Percentiles rank a stretch among this genome's conserved stretches.
phyloP scores from a whole-genome alignment of 2,329 filamentous ascomycete species.

The Periconia macrospinosa region DNA sequence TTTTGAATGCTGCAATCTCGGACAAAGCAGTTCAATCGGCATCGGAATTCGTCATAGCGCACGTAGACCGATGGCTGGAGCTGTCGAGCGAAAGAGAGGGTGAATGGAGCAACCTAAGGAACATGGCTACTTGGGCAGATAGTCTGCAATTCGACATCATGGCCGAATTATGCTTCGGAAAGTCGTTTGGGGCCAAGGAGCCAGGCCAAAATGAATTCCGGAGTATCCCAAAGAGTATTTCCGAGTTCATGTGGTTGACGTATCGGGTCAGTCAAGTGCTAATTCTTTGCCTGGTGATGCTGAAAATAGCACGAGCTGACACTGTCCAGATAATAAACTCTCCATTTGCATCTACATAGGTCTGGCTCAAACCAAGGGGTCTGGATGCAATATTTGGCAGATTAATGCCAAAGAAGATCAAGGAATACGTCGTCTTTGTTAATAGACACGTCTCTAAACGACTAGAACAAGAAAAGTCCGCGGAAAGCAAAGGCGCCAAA shows the following conservation, averaged over 20 bases:
- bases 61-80: conserved; percentile 17
- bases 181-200: conserved; percentile 37
- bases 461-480: too few species aligned
- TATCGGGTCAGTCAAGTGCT: too few species aligned
- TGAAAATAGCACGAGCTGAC: too few species aligned
- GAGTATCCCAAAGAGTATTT: conserved; percentile 8
- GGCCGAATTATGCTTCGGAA: conserved; percentile 43
- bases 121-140: background rate
- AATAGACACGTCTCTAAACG: conserved; percentile 5
- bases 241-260: background rate
- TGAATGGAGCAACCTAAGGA: conserved; percentile 2
- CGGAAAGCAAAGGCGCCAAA: too few species aligned
- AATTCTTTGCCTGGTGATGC: too few species aligned
- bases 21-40: conserved; percentile 10
- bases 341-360: too few species aligned
- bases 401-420: background rate
- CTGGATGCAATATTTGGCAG: conserved; percentile 4
- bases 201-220: conserved; percentile 15
- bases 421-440: conserved; percentile 7
- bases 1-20: conserved; percentile 13
- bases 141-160: conserved; percentile 49
- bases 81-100: background rate
- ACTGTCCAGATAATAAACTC: too few species aligned
- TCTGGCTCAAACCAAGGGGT: background rate
- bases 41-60: conserved; percentile 1